Evolutionary conservation across 169 alveolate genomes (phyloP), one percentile per base, ranked within the genome.

Genomic region (Babesia gibsoni): DNA sequence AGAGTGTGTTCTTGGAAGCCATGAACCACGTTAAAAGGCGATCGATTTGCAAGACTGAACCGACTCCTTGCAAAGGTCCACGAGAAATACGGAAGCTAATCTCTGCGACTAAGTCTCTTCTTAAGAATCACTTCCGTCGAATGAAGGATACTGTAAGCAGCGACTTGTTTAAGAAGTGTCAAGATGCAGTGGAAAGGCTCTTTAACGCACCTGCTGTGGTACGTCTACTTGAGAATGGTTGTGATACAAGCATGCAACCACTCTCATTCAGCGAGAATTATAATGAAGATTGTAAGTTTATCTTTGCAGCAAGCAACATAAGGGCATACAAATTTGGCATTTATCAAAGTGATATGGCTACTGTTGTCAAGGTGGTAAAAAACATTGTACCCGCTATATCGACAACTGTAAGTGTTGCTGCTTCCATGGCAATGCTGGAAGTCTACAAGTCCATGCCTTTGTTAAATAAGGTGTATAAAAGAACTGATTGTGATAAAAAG

Each of bases 311-410:
- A 2, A 66, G 81, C 48, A 79, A 79, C 36, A 20, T 79, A 45
- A 69, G 88, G 39, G 88, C 88, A 8, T 8, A 30, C 23, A 69
- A 59, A 14, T 79, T 68, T 52, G 74, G 74, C 1, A 52, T 79
- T 1, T 37, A 48, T 20, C 82, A 67, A 32, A 56, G 33, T 16
- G 74, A 68, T 37, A 69, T 23, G 30, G 39, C 50, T 4, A 41
- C 67, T 25, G 20, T 79, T 8, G 37, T 79, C 39, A 52, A 52
- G 61, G 52, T 49, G 23, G 83, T 77, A 3, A 69, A 79, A 32
- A 32, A 43, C 12, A 68, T 79, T 4, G 72, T 79, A 8, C 88
- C 88, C 9, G 88, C 88, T 2, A 63, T 69, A 1, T 79, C 83
- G 8, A 79, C 88, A 36, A 64, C 73, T 30, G 78, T 67, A 8